Evolutionary conservation across 2,329 filamentous ascomycete species (phyloP), one percentile per base, ranked within the genome.

Genomic region (Coleophoma cylindrospora): DNA sequence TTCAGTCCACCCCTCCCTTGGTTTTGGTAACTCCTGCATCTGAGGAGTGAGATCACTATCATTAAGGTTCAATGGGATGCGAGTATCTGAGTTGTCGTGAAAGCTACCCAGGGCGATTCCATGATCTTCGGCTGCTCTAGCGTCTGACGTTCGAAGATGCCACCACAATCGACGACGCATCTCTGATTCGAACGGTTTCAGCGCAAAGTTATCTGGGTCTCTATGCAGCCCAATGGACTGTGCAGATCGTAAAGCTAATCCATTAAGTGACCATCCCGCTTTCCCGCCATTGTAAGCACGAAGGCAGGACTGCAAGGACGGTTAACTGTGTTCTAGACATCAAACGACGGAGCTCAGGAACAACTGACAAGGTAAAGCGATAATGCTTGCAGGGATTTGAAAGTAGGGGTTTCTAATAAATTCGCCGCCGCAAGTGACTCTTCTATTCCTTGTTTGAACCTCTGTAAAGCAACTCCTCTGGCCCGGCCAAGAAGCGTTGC

Each of bases 121-220:
- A 57, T 83, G 78, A 50, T 83, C 77, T 57, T 84, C 80, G 0
- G 77, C 76, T 1, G 79, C 71, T 50, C 80, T 67, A 3, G 74
- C 72, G 58, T 85, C 81, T 1, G 84, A 65, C 17, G 81, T 67
- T 54, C 74, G 80, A 4, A 81, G 61, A 47, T 76, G 72, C 73
- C 76, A 81, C 79, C 79, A 82, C 8, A 79, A 63, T 19, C 78
- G 67, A 48, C 78, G 69, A 13, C 77, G 68, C 66, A 79, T 76
- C 59, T 83, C 79, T 4, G 76, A 68, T 47, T 81, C 75, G 55
- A 79, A 84, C 0, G 80, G 77, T 1, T 68, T 67, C 1, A 83
- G 66, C 3, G 59, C 63, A 53, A 78, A 78, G 49, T 76, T 71
- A 12, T 66, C 67, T 10, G 77, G 76, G 47, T 82, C 79, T 44